Conservation (phyloP, 1,284 basidiomycete species). For the Gastroboletus turbinatus region DNA sequence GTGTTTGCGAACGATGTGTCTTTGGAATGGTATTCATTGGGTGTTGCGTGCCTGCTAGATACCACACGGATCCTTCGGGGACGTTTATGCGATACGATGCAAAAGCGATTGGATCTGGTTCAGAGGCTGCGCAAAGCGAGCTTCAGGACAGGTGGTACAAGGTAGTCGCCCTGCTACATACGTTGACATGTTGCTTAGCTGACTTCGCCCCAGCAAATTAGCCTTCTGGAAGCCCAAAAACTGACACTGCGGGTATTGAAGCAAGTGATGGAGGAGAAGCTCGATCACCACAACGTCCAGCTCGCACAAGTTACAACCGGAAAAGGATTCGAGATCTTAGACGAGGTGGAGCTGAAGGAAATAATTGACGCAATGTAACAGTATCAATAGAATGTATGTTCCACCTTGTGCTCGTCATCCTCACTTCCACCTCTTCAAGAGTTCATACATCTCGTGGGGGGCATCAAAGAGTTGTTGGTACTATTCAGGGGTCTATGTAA, state of each 20-base stretch:
- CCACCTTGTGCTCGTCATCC: not conserved
- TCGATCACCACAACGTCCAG: conserved; percentile 80
- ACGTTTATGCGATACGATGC: conserved; percentile 97
- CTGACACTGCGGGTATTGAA: conserved; percentile 90
- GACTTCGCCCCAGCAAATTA: conserved; percentile 73
- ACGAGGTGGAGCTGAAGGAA: conserved; percentile 73
- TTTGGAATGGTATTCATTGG: conserved; percentile 7
- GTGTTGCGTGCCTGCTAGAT: conserved; percentile 47
- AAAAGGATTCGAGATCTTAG: conserved; percentile 82
- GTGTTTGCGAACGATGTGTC: conserved; percentile 21
- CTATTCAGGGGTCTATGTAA: conserved; percentile 4
- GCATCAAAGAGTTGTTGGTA: not conserved
- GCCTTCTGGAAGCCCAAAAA: conserved; percentile 83
- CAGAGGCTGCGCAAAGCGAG: conserved; percentile 96
- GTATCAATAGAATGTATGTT: conserved; percentile 10
- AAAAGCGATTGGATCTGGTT: conserved; percentile 98
- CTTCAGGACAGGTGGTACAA: conserved; percentile 98
- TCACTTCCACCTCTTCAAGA: not conserved
- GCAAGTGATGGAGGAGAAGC: conserved; percentile 98
- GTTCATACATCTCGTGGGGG: not conserved
- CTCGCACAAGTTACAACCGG: conserved; percentile 85
- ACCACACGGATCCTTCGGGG: conserved; percentile 98
- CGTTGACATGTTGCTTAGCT: not conserved
- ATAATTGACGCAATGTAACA: conserved; percentile 78
- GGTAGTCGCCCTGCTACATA: conserved; percentile 44